Evolutionary conservation across 768 basidiomycete genomes (phyloP).

Genomic region (Hypholoma sublateritium): DNA sequence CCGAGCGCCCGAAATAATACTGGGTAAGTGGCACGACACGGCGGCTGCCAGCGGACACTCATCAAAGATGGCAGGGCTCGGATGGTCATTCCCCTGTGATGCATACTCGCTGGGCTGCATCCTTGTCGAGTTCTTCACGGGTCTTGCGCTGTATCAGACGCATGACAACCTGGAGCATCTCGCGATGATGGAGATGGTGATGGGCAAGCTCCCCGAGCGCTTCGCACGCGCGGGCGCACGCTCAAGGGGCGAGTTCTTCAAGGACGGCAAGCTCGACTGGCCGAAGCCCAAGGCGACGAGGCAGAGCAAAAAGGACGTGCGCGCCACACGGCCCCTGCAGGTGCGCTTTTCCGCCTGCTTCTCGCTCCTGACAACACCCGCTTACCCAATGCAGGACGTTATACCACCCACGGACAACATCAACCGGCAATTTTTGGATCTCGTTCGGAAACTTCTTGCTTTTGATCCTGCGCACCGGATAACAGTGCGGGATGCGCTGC

Average conservation of each 20-base stretch:
- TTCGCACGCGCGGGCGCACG: constrained; percentile 75
- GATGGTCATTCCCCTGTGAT: constrained; percentile 99
- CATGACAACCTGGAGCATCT: constrained; percentile 99
- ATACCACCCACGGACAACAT: constrained; percentile 74
- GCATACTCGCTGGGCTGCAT: constrained; percentile 99
- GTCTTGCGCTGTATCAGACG: constrained; percentile 97
- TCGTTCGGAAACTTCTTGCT: constrained; percentile 82
- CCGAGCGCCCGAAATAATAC: constrained; percentile 97
- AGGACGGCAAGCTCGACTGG: constrained; percentile 86
- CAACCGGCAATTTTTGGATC: constrained; percentile 82
- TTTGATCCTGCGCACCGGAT: constrained; percentile 91
- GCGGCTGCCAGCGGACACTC: constrained; percentile 7
- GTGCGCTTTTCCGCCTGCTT: constrained; percentile 39
- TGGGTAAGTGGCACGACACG: constrained; percentile 56
- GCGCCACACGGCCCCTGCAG: constrained; percentile 73
- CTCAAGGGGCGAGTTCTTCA: constrained; percentile 92
- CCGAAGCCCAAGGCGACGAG: constrained; percentile 85
- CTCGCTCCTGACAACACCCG: constrained; percentile 9
- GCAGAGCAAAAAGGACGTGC: constrained; percentile 93
- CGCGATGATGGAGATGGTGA: constrained; percentile 99
- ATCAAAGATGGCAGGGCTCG: constrained; percentile 62
- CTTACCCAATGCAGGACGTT: constrained; percentile 58
- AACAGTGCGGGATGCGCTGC: constrained; percentile 83
- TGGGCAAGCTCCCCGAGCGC: constrained; percentile 94
- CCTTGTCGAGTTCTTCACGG: constrained; percentile 97